Base-by-base conservation (phyloP, 768 basidiomycete species). In the Leccinum barrowsii region DNA sequence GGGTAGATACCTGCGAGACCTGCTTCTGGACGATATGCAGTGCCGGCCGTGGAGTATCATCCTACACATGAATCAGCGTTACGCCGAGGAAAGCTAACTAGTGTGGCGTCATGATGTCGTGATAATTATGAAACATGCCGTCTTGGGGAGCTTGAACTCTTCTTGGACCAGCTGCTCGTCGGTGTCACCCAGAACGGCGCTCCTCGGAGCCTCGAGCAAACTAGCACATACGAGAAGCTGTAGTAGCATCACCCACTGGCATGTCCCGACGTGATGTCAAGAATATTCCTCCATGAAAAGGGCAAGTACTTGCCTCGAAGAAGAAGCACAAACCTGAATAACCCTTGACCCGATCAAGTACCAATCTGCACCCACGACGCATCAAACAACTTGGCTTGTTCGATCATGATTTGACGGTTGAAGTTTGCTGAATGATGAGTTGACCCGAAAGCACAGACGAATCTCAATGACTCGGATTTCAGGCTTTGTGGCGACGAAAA, bases 21-120 rank as follows among this genome's bases (percentile, higher is more conserved):
- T 84, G 80, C 0, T 86, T 87, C 19, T 84, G 49, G 52, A 87
- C 70, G 24, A 89, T 63, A 48, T 81, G 78, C 19, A 89, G 74
- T 13, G 87, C 82, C 4, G 73, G 87, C 82, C 4, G 73, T 60
- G 19, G 72, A 75, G 62, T 89, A 89, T 35, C 72, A 74, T 32
- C 85, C 87, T 89, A 57, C 40, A 42, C 40, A n/a, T 12, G 50
- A 19, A 55, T 58, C 10, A 54, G 15, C 17, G 32, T 8, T 30
- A 52, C 32, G 15, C 26, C 30, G n/a, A 42, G 24, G 5, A 42
- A 4, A 22, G n/a, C 40, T 32, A 11, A 8, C 17, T 17, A 5
- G 13, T 15, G 42, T 3, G 8, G 30, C 2, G 24, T 28, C 35
- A 82, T 56, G 0, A 72, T 64, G 61, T 80, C 83, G 37, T 77